These are phyloP conservation scores for Alternaria gaisen DNA, from an alignment of 2,329 filamentous ascomycete genomes.

Conservation along the genomic window DNA sequence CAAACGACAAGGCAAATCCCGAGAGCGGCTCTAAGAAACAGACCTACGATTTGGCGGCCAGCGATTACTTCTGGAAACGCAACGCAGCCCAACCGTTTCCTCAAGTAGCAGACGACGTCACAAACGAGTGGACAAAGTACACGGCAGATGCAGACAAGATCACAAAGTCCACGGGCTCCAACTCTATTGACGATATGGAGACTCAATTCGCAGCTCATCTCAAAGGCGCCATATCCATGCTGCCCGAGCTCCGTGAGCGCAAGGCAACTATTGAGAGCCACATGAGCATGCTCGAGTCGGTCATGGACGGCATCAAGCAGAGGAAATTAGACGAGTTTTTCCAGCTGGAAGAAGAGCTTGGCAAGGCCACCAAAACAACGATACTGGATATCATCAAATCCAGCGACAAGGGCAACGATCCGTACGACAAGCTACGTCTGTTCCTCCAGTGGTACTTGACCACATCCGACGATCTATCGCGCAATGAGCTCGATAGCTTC, in stretches of 20 bases:
- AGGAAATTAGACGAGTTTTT: slow-evolving; percentile 96
- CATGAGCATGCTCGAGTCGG: slow-evolving; percentile 87
- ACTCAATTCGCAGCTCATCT: slow-evolving; percentile 91
- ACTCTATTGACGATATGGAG: slow-evolving; percentile 91
- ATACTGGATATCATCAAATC: slow-evolving; percentile 77
- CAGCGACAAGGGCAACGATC: slow-evolving; percentile 79
- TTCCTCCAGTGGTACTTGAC: slow-evolving; percentile 95
- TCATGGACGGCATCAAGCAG: slow-evolving; percentile 50
- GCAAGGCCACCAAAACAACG: slow-evolving; percentile 83
- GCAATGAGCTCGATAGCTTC: slow-evolving; percentile 84
- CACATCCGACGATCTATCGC: slow-evolving; percentile 85
- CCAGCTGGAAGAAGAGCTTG: slow-evolving; percentile 92
- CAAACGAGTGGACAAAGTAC: slow-evolving; percentile 90
- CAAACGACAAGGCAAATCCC: slow-evolving; percentile 78
- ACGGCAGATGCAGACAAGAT: slow-evolving; percentile 95
- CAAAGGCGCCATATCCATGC: slow-evolving; percentile 90
- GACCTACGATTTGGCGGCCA: slow-evolving; percentile 86
- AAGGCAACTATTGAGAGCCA: slow-evolving; percentile 80
- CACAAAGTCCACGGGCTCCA: slow-evolving; percentile 93
- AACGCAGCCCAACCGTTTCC: slow-evolving; percentile 71
- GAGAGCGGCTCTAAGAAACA: slow-evolving; percentile 82
- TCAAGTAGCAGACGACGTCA: slow-evolving; percentile 83
- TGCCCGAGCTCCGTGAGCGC: slow-evolving; percentile 90
- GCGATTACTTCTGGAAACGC: slow-evolving; percentile 95
- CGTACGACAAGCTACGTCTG: slow-evolving; percentile 87